Evolutionary conservation across 352 stramenopile species (phyloP).

Genomic region (Phytopythium kandeliae): DNA sequence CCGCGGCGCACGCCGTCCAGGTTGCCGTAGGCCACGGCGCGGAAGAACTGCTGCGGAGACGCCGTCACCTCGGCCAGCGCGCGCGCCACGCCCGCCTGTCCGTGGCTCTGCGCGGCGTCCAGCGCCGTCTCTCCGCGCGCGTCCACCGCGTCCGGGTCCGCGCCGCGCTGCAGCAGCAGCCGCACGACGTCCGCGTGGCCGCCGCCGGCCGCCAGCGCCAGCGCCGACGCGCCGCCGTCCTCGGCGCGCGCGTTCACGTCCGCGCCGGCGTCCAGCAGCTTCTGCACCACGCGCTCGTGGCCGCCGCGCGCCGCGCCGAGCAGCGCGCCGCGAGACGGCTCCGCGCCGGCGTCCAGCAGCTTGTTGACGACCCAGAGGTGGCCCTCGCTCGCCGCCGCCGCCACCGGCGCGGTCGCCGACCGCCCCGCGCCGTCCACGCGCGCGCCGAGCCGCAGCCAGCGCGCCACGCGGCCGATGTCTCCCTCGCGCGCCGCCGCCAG

Average conservation of each 20-base stretch:
- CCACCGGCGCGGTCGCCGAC: background rate
- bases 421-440: background rate
- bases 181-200: background rate
- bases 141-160: background rate
- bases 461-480: conserved; percentile 3
- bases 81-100: conserved; percentile 6
- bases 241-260: background rate
- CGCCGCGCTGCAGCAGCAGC: background rate
- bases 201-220: conserved; percentile 1
- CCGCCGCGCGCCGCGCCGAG: conserved; percentile 1
- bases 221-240: conserved; percentile 1
- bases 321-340: conserved; percentile 7
- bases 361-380: conserved; percentile 8
- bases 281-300: background rate
- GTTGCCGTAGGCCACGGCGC: conserved; percentile 1
- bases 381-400: background rate
- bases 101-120: background rate
- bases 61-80: conserved; percentile 9
- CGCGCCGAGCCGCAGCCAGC: conserved; percentile 7
- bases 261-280: background rate
- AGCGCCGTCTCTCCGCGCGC: conserved; percentile 1
- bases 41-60: conserved; percentile 6
- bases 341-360: conserved; percentile 10
- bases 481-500: conserved; percentile 1
- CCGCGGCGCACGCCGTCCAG: conserved; percentile 1